Evolutionary conservation across 306 rosid species (phyloP).

Genomic region (Prunus campanulata): DNA sequence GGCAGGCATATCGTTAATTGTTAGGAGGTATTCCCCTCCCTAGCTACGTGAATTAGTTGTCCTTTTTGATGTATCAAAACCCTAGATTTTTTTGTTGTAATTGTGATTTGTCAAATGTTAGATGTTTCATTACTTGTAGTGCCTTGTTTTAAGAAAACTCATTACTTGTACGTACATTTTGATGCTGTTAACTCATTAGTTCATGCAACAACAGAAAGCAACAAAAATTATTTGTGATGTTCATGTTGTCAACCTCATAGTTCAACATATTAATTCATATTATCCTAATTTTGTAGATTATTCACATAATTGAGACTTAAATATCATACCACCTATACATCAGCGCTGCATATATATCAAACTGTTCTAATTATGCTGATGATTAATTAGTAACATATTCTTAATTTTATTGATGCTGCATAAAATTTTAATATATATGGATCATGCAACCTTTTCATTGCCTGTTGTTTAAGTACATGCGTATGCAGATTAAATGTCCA

Average conservation of each 20-base stretch:
- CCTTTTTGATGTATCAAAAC: neutral
- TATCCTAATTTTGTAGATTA: neutral
- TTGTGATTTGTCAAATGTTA: neutral
- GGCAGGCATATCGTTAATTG: neutral
- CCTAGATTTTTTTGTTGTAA: neutral
- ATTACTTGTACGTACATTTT: neutral
- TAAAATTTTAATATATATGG: neutral
- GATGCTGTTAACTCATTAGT: neutral
- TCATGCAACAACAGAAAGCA: neutral
- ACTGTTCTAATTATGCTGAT: too few relatives aligned
- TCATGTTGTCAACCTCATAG: neutral
- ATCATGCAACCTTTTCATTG: neutral
- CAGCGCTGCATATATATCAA: too few relatives aligned
- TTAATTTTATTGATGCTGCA: neutral
- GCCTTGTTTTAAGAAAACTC: too few relatives aligned
- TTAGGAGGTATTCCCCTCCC: neutral
- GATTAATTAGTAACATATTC: neutral
- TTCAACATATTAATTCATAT: neutral
- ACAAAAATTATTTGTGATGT: neutral
- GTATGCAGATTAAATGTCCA: neutral
- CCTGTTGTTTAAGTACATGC: neutral
- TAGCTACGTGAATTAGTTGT: neutral
- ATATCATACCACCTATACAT: too few relatives aligned
- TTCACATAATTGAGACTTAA: neutral
- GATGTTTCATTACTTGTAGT: neutral